Percentiles rank a stretch among this genome's conserved stretches.
phyloP scores from a whole-genome alignment of 768 basidiomycete species.

The Boletus edulis region DNA sequence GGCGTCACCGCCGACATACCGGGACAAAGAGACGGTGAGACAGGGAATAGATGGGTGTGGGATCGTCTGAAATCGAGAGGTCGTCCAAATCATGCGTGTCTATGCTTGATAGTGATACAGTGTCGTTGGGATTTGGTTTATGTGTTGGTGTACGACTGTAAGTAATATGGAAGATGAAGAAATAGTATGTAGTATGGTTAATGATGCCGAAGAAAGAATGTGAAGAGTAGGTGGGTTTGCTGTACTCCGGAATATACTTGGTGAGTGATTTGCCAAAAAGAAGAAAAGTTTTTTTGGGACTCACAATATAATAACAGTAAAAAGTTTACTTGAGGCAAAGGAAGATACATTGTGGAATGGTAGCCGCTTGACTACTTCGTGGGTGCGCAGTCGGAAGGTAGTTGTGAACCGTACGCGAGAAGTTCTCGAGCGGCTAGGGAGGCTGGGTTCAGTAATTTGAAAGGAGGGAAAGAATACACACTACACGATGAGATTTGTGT shows the following conservation, averaged over 20 bases:
- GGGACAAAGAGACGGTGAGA: conserved; percentile 55
- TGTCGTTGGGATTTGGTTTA: conserved; percentile 35
- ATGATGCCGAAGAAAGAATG: conserved; percentile 53
- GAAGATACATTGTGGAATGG: conserved; percentile 26
- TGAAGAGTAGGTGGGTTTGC: conserved; percentile 38
- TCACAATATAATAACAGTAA: conserved; percentile 10
- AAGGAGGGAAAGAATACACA: neutral
- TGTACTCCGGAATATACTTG: conserved; percentile 46
- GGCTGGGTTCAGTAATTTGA: conserved; percentile 12
- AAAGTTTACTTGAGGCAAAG: conserved; percentile 9
- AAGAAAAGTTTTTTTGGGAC: conserved; percentile 31
- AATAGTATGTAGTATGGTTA: conserved; percentile 40
- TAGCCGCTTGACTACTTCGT: neutral
- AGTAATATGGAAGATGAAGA: conserved; percentile 28
- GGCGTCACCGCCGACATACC: conserved; percentile 2
- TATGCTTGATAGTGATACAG: conserved; percentile 39
- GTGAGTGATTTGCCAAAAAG: neutral
- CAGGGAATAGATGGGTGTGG: conserved; percentile 56
- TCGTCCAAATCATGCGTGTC: conserved; percentile 20
- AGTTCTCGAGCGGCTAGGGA: conserved; percentile 45
- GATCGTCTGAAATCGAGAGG: conserved; percentile 11
- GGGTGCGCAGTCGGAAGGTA: conserved; percentile 41
- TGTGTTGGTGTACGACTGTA: conserved; percentile 17
- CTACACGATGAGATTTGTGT: neutral
- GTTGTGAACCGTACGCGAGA: conserved; percentile 51